Evolutionary conservation across 108 stramenopile species (phyloP), one percentile per base, ranked within the genome.

Genomic region (Cyclotella cryptica): DNA sequence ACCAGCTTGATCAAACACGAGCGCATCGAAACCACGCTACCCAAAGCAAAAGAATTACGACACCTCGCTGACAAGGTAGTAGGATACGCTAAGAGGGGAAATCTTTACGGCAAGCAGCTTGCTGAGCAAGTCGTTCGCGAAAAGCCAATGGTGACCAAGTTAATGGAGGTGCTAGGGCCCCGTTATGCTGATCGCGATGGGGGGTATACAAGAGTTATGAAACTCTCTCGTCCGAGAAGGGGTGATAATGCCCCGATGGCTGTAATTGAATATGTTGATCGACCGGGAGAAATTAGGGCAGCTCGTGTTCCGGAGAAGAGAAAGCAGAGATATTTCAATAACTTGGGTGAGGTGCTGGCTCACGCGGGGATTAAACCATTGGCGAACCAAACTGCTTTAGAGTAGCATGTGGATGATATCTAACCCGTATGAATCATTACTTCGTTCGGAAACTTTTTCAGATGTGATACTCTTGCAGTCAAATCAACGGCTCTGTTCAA

Each of bases 201-300:
- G 24, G 99, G 99, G 43, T 98, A 98, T 87, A 99, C 99, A 11
- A 90, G 99, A 22, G 88, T 99, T 0, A 57, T 99, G 85, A 97
- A 98, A 68, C 63, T 98, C 19, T 81, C 87, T 58, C 88, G 84
- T 63, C 88, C 78, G n/a, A 86, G 98, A 1, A 58, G 67, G 28
- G 98, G 98, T 28, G 98, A 99, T 74, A 91, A 91, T 45, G 98
- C 99, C 8, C 93, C 96, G 45, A 99, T 99, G 99, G 95, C 97
- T 0, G 75, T 99, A 12, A 98, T 99, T 71, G 99, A 99, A 87
- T 98, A 97, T 72, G 98, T 99, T 0, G 99, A 98, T 87, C 92
- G 98, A 49, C 92, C 91, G 21, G 95, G 95, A n/a, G 98, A 96
- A 81, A 78, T 97, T 28, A 81, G 97, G 45, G 88, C 93, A 14